These are phyloP conservation scores for Eimeria tenella DNA, from an alignment of 169 alveolate species.

Conservation along the genomic window DNA sequence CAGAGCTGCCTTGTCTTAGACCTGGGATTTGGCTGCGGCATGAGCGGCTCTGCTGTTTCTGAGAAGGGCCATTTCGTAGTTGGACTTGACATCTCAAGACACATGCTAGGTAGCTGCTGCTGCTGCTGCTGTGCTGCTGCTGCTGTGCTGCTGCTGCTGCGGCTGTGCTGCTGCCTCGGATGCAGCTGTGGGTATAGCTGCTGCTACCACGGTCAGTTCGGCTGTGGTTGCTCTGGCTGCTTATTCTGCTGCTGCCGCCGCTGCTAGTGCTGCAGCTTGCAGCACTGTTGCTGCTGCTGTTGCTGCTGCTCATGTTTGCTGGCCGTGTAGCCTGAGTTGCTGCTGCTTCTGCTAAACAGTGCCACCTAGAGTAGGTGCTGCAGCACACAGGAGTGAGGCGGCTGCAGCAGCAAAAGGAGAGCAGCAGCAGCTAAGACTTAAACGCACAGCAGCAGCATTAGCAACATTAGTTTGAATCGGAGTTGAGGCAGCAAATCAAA, in stretches of 20 bases:
- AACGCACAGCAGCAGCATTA: too few species aligned
- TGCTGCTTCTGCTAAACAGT: background rate
- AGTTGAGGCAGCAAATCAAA: too few species aligned
- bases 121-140: background rate
- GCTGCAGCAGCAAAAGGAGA: too few species aligned
- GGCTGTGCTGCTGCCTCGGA: too few species aligned
- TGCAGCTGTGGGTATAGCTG: background rate
- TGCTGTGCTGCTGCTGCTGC: too few species aligned
- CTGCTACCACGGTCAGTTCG: background rate
- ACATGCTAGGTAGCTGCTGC: conserved; percentile 89
- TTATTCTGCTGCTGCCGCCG: background rate
- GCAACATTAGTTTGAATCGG: too few species aligned
- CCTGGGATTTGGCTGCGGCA: conserved; percentile 97
- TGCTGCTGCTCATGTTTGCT: background rate
- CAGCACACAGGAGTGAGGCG: too few species aligned
- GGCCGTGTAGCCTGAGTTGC: background rate
- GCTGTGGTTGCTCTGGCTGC: conserved; percentile 4
- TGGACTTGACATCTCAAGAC: conserved; percentile 94
- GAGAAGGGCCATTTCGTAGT: conserved; percentile 94
- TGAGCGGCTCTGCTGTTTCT: conserved; percentile 91
- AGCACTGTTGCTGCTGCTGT: background rate
- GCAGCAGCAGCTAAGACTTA: too few species aligned
- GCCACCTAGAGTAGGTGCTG: too few species aligned
- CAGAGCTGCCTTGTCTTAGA: conserved; percentile 85
- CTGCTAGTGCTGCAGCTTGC: conserved; percentile 13